phyloP scores from a whole-genome alignment of 371 early-diverging fungal genomes.

The Mortierella sp. region DNA sequence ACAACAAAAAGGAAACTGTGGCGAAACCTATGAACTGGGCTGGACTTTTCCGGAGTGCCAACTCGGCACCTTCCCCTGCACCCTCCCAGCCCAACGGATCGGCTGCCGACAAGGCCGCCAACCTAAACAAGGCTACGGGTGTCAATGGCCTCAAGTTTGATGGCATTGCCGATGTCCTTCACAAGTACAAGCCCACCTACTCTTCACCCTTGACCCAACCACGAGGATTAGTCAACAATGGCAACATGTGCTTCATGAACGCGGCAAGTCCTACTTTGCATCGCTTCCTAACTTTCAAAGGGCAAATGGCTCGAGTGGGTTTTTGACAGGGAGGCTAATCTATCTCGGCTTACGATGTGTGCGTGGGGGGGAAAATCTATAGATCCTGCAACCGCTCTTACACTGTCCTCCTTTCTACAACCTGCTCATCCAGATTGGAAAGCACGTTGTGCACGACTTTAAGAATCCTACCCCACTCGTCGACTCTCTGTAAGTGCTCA shows the following conservation, averaged over 20 bases:
- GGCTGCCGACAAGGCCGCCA: conserved; percentile 4
- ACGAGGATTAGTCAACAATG: conserved; percentile 93
- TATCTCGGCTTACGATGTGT: too few species aligned
- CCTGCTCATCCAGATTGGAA: conserved; percentile 74
- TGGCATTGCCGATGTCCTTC: conserved; percentile 66
- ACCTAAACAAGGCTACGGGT: conserved; percentile 28
- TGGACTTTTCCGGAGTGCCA: neutral
- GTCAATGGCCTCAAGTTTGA: conserved; percentile 58
- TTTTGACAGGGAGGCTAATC: too few species aligned
- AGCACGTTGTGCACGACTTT: conserved; percentile 73
- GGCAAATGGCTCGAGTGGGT: too few species aligned
- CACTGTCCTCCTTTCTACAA: conserved; percentile 94
- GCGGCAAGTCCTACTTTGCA: conserved; percentile 62
- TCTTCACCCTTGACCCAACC: conserved; percentile 74
- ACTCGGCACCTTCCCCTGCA: conserved; percentile 38
- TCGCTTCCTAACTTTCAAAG: neutral
- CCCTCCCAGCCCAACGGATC: conserved; percentile 56
- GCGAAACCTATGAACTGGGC: too few species aligned
- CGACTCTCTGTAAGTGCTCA: conserved; percentile 78
- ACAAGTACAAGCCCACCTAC: conserved; percentile 64
- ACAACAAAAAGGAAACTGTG: too few species aligned
- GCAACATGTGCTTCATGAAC: conserved; percentile 98
- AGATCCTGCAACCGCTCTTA: conserved; percentile 85
- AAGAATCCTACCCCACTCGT: conserved; percentile 82
- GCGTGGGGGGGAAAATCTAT: too few species aligned